Conservation (phyloP, 129 eudicot species). For the Tagetes erecta region DNA sequence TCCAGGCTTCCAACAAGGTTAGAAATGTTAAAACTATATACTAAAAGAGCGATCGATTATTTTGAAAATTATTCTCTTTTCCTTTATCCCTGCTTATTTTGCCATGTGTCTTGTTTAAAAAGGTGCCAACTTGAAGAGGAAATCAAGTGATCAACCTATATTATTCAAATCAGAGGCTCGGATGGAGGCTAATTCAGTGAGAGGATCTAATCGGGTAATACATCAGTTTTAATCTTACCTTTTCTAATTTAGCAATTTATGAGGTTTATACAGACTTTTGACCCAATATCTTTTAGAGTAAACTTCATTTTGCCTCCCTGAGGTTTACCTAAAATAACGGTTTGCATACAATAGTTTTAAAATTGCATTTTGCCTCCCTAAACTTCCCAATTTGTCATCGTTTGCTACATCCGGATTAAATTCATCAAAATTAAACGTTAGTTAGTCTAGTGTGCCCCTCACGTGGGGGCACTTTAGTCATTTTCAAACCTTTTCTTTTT, state of each 20-base stretch:
- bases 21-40: background rate
- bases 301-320: too few species aligned
- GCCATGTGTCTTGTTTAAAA: background rate
- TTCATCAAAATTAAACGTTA: too few species aligned
- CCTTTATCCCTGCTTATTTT: background rate
- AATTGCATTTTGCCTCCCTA: too few species aligned
- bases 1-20: slow-evolving; percentile 38
- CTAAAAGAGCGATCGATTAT: background rate
- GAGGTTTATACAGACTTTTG: background rate
- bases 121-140: slow-evolving; percentile 53
- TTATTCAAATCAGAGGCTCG: slow-evolving; percentile 1
- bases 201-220: slow-evolving; percentile 24
- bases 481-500: too few species aligned
- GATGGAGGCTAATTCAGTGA: slow-evolving; percentile 16
- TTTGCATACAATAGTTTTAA: too few species aligned
- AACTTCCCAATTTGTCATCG: too few species aligned
- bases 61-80: background rate
- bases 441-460: too few species aligned
- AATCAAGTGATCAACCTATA: slow-evolving; percentile 28
- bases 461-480: too few species aligned
- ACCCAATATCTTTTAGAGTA: background rate
- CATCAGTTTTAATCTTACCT: background rate
- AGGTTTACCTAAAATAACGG: too few species aligned
- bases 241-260: background rate
- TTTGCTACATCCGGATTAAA: too few species aligned